Evolutionary conservation across 106 monocot species (phyloP), one percentile per base, ranked within the genome.

Genomic region (Dendrobium chrysotoxum): DNA sequence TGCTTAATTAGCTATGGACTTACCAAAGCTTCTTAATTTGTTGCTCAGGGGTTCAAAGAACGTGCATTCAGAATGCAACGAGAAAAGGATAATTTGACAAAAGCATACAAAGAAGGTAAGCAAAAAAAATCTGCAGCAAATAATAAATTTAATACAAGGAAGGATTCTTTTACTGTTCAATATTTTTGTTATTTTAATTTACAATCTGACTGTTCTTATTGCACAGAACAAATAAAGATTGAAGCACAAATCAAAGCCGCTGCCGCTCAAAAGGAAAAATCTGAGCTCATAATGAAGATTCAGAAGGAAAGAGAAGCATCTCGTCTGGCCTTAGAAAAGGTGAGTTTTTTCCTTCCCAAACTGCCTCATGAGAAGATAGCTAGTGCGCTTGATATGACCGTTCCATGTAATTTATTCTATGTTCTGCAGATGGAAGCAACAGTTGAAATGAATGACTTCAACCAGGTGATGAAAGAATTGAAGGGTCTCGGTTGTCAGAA

Each of bases 301-400:
- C 87, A 91, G 75, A 82, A 71, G 55, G 85, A 88, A 86, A 89
- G 94, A 73, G 84, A 86, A 80, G 91, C 86, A 67, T 89, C 94
- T 81, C 89, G 94, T 3, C 17, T 89, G 61, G 86, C 84, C 21
- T n/a, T 91, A 46, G 81, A 90, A 75, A 89, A 83, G 84, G 94
- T 94, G 39, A 2, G 3, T 3, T 35, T 35, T 35, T 35, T 35
- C 15, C 0, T 28, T 76, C 53, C 1, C 55, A 46, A 30, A 18
- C 55, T 28, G 57, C 20, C 20, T 57, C 21, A 54, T 54, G 7
- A 3, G 3, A 35, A 35, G 35, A 3, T 2, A n/a, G n/a, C n/a
- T n/a, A 35, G 3, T 35, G 35, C 2, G 3, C 35, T 35, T 35
- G 35, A 35, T 12, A 5, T 78, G 8, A 25, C 5, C 26, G 7